These are phyloP conservation scores for Microdochium paspali DNA, from an alignment of 2,329 filamentous ascomycete species.

Conservation along the genomic window DNA sequence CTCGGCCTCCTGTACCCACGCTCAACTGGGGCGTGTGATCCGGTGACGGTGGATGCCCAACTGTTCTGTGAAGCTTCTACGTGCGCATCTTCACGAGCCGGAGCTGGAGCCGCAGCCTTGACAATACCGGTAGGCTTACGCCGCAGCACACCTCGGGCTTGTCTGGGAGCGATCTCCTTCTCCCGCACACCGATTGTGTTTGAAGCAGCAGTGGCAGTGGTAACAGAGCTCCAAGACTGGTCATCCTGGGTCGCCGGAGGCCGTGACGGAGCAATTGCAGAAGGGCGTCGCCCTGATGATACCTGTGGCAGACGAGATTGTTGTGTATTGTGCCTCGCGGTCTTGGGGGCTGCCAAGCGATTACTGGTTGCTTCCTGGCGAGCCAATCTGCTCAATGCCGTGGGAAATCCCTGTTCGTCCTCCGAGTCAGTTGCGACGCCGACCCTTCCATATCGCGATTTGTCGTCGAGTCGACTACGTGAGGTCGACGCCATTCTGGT, in stretches of 20 bases:
- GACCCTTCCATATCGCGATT: background rate
- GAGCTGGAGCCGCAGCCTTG: slow-evolving; percentile 22
- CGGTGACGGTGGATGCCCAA: slow-evolving; percentile 33
- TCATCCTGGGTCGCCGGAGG: slow-evolving; percentile 31
- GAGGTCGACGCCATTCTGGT: background rate
- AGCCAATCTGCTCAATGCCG: background rate
- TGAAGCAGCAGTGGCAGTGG: slow-evolving; percentile 21
- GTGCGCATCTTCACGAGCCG: slow-evolving; percentile 21
- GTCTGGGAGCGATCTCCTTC: slow-evolving; percentile 19
- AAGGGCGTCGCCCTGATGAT: background rate
- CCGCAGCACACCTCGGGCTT: slow-evolving; percentile 33
- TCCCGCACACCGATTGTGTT: slow-evolving; percentile 19
- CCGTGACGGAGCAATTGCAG: slow-evolving; percentile 9
- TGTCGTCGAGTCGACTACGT: background rate
- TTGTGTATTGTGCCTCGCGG: background rate
- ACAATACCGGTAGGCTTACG: slow-evolving; percentile 40
- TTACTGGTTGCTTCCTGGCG: slow-evolving; percentile 12
- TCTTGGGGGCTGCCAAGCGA: slow-evolving; percentile 7
- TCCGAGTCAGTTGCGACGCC: background rate
- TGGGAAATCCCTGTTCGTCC: background rate
- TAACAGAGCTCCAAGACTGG: slow-evolving; percentile 27
- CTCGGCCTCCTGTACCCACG: slow-evolving; percentile 33
- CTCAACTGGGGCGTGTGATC: slow-evolving; percentile 25
- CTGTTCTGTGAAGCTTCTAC: slow-evolving; percentile 25
- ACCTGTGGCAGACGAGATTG: background rate